phyloP scores from a whole-genome alignment of 768 basidiomycete genomes.

The Macrocybe gigantea region DNA sequence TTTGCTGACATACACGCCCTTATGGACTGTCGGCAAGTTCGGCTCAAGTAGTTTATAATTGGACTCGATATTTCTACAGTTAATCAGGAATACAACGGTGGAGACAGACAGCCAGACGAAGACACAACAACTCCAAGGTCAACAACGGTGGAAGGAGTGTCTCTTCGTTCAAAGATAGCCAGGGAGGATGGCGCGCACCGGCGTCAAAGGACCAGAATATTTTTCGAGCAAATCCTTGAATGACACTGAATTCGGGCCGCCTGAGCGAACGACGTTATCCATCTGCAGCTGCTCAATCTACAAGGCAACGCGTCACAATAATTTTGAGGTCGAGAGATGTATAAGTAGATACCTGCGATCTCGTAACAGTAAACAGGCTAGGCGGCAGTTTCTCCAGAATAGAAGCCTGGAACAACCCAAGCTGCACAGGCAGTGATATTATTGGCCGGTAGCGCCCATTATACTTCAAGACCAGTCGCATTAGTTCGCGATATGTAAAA shows the following conservation, averaged over 20 bases:
- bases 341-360: conserved; percentile 46
- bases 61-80: too few relatives aligned
- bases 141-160: too few relatives aligned
- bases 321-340: background rate
- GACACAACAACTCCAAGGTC: too few relatives aligned
- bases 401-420: conserved; percentile 61
- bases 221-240: conserved; percentile 33
- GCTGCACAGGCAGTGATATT: conserved; percentile 54
- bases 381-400: conserved; percentile 58
- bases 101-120: too few relatives aligned
- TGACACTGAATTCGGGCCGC: conserved; percentile 21
- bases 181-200: conserved; percentile 50
- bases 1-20: too few relatives aligned
- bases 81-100: too few relatives aligned
- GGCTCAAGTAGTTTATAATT: too few relatives aligned
- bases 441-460: conserved; percentile 49
- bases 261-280: conserved; percentile 46
- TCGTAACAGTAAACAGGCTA: conserved; percentile 64
- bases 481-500: conserved; percentile 61
- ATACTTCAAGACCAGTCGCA: conserved; percentile 55
- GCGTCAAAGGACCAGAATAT: conserved; percentile 35
- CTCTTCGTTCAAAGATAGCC: conserved; percentile 32
- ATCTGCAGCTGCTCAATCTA: conserved; percentile 58
- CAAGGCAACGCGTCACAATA: background rate
- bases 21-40: too few relatives aligned